Evolutionary conservation across 2,329 filamentous ascomycete species (phyloP), one percentile per base, ranked within the genome.

Genomic region (Colletotrichum paranaense): DNA sequence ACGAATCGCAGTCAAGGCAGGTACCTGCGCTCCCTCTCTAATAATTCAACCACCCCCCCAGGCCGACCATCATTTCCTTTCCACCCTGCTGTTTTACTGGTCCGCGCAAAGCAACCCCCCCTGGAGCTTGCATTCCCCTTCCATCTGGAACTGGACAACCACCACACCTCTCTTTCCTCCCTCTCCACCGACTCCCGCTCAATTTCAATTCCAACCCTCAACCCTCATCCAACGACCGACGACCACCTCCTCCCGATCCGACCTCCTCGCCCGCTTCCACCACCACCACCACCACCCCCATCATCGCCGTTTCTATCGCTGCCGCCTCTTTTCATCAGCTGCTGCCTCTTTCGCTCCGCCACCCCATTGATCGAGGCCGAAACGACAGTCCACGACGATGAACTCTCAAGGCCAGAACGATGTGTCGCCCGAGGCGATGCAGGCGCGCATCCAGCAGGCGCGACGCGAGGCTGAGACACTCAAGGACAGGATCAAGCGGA

Each of bases 401-500:
- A 90, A 90, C 79, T 84, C 85, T 76, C 86, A 88, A 83, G 86
- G 87, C 82, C 82, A 85, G 79, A 90, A 86, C 84, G 91, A 92
- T 82, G 89, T 92, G 79, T 92, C 90, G 81, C 90, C 90, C 77
- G 91, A 92, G 87, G 89, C 90, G 84, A 97, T 98, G 92, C 96
- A 98, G 90, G 93, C 95, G 86, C 93, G 93, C 86, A 96, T 97
- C 80, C 93, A 95, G 82, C 92, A 94, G 81, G 96, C 97, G 83
- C 92, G 97, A 85, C 94, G 97, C 88, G 97, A 99, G 90, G 97
- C 97, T 80, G 97, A 98, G 89, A 95, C 94, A 67, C 88, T 98
- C 79, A 98, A 98, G 90, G 96, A 98, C 84, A 93, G 94, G 85
- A 98, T 98, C 91, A 98, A 98, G 93, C 92, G 95, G 86, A 98